phyloP scores from a whole-genome alignment of 163 green algal genomes.

The Chlorella variabilis region DNA sequence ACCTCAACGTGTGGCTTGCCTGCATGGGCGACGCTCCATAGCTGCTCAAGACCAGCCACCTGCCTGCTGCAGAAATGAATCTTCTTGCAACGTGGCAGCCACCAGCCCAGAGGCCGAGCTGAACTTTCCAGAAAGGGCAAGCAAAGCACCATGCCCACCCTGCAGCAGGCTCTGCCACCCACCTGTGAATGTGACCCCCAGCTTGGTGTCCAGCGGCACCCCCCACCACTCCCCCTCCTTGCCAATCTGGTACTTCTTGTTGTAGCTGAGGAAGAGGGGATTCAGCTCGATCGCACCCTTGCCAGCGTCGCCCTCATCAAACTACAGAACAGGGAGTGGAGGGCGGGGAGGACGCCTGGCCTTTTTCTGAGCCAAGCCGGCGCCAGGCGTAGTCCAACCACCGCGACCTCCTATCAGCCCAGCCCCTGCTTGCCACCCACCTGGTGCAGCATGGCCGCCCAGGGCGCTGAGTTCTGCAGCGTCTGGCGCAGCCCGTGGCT shows the following conservation, averaged over 20 bases:
- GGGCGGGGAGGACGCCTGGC: not conserved
- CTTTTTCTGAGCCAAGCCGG: too few species aligned
- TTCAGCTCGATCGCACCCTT: not conserved
- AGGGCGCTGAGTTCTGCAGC: not conserved
- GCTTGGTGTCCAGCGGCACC: conserved; percentile 3
- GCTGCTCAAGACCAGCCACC: too few species aligned
- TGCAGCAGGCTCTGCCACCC: too few species aligned
- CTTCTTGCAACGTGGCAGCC: too few species aligned
- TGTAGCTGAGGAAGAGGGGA: not conserved
- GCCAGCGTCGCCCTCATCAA: not conserved
- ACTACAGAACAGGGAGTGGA: not conserved
- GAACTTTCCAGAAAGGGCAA: too few species aligned
- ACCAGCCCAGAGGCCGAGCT: too few species aligned
- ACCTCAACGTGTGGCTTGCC: conserved; percentile 26
- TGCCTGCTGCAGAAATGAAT: too few species aligned
- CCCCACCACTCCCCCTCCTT: too few species aligned
- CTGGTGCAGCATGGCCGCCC: not conserved
- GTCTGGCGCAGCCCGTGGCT: not conserved
- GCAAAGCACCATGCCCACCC: too few species aligned
- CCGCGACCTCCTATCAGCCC: not conserved
- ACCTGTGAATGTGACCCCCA: not conserved
- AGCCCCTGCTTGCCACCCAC: not conserved
- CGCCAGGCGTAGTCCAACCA: too few species aligned
- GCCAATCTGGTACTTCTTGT: not conserved
- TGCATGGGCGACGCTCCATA: too few species aligned